phyloP scores from a whole-genome alignment of 2,329 filamentous ascomycete genomes.

The Fusarium mangiferae region DNA sequence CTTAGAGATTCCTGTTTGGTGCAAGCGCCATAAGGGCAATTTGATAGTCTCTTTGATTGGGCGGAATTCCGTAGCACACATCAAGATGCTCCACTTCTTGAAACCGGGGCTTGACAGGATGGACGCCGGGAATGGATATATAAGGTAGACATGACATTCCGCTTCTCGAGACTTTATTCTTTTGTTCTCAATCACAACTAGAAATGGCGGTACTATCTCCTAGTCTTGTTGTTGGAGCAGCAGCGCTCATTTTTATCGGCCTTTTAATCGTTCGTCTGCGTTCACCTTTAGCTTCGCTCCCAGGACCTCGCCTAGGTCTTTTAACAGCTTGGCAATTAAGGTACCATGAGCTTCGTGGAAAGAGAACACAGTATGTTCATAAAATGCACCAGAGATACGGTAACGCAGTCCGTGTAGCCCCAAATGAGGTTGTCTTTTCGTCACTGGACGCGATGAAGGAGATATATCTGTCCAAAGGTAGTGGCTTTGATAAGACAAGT shows the following conservation, averaged over 20 bases:
- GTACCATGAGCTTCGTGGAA: slow-evolving; percentile 23
- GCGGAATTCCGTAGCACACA: too few species aligned
- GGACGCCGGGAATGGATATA: neutral
- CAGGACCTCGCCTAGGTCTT: slow-evolving; percentile 16
- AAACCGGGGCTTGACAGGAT: neutral
- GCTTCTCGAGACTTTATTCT: neutral
- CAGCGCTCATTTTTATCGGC: neutral
- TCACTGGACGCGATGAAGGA: slow-evolving; percentile 23
- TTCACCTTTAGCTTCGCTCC: slow-evolving; percentile 16
- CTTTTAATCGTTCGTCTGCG: neutral
- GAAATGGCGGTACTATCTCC: neutral
- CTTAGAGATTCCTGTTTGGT: slow-evolving; percentile 30
- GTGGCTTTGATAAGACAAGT: slow-evolving; percentile 23
- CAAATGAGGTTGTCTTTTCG: slow-evolving; percentile 30
- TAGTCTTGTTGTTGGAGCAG: neutral
- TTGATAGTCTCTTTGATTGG: slow-evolving; percentile 4
- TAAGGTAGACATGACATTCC: neutral
- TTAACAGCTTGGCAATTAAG: slow-evolving; percentile 11
- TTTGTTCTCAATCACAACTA: too few species aligned
- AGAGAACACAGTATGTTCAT: slow-evolving; percentile 23
- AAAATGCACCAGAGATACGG: slow-evolving; percentile 15
- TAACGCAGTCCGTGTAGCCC: slow-evolving; percentile 11
- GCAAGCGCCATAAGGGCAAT: neutral
- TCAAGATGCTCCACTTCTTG: neutral
- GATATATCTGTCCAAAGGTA: slow-evolving; percentile 29